These are phyloP conservation scores for Lactifluus pinguis DNA, from an alignment of 768 basidiomycete species.

Conservation along the genomic window DNA sequence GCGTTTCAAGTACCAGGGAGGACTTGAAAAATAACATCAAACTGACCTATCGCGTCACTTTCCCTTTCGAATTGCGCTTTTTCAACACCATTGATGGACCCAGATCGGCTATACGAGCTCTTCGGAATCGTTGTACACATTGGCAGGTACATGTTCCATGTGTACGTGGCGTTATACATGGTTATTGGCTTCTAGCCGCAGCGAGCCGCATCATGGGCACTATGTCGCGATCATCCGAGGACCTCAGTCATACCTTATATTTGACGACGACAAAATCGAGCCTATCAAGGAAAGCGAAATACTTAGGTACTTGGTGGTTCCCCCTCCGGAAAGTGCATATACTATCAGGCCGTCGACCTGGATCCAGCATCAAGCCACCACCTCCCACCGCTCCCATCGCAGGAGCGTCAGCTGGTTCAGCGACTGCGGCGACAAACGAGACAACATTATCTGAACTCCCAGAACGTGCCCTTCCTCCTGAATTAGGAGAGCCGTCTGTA, in stretches of 20 bases:
- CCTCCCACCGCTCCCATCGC: constrained; percentile 21
- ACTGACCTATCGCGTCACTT: constrained; percentile 91
- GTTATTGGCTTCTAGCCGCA: constrained; percentile 27
- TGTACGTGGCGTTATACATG: background rate
- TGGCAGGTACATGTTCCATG: constrained; percentile 60
- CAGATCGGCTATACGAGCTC: constrained; percentile 87
- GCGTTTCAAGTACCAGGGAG: constrained; percentile 98
- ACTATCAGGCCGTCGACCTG: constrained; percentile 91
- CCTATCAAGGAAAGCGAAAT: constrained; percentile 86
- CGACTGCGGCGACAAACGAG: background rate
- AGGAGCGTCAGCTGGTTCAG: background rate
- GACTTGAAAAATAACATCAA: constrained; percentile 87
- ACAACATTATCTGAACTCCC: background rate
- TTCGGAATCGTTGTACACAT: constrained; percentile 99
- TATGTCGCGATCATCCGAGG: constrained; percentile 94
- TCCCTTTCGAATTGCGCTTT: constrained; percentile 87
- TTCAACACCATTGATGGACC: constrained; percentile 96
- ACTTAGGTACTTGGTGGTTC: constrained; percentile 88
- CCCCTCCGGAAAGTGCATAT: constrained; percentile 91
- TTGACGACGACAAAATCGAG: constrained; percentile 92
- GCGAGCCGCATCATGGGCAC: constrained; percentile 97
- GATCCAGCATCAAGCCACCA: constrained; percentile 52
- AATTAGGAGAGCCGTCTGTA: background rate
- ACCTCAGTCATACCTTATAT: constrained; percentile 74
- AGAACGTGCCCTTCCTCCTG: constrained; percentile 11